These are phyloP conservation scores for Trichophyton benhamiae DNA, from an alignment of 2,329 filamentous ascomycete species.

Conservation along the genomic window DNA sequence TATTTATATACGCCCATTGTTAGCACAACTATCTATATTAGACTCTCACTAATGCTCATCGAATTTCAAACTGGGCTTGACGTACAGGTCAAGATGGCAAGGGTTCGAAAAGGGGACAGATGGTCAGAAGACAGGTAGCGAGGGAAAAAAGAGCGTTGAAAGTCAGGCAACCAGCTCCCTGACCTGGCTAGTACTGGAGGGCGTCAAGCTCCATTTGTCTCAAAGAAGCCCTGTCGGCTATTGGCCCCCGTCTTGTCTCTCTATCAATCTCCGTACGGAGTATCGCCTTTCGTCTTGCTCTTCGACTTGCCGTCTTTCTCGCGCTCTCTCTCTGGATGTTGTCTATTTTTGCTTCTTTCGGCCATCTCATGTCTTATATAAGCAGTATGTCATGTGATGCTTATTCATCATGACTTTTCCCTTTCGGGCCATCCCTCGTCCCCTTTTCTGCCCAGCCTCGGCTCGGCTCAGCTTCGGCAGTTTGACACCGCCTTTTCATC, in stretches of 20 bases:
- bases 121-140: background rate
- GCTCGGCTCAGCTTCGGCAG: background rate
- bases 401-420: background rate
- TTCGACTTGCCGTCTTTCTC: background rate
- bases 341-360: background rate
- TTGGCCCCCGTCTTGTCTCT: background rate
- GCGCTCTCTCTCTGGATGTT: background rate
- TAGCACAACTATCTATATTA: background rate
- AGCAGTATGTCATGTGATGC: background rate
- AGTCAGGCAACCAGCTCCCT: background rate
- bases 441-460: background rate
- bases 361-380: background rate
- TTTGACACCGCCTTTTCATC: conserved; percentile 1
- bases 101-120: background rate
- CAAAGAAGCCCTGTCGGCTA: background rate
- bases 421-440: background rate
- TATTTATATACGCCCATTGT: background rate
- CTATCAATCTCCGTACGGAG: background rate
- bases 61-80: conserved; percentile 1
- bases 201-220: background rate
- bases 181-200: background rate
- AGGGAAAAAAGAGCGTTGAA: background rate
- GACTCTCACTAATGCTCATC: conserved; percentile 1
- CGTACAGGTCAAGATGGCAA: background rate
- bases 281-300: background rate